These are phyloP conservation scores for Ceratocystis papillata DNA, from an alignment of 2,329 filamentous ascomycete genomes.

Conservation along the genomic window DNA sequence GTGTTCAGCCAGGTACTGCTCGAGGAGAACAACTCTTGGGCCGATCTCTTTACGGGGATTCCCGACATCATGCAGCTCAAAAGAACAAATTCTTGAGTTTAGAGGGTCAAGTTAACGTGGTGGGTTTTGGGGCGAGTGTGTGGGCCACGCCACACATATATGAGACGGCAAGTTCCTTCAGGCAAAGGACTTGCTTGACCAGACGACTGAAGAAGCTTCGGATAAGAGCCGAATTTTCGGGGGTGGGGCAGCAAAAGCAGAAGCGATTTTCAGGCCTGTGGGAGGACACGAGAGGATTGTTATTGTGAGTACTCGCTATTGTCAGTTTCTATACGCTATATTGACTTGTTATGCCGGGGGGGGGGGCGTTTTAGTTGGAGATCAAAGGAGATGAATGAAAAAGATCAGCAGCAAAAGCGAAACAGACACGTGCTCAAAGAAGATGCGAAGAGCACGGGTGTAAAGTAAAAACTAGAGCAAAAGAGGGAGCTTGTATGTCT, in stretches of 20 bases:
- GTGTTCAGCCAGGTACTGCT: background rate
- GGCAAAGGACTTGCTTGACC: background rate
- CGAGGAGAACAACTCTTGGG: constrained; percentile 6
- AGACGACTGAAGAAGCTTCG: background rate
- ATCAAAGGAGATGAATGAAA: background rate
- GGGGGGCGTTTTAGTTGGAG: background rate
- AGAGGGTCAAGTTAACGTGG: background rate
- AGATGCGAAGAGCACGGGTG: no score
- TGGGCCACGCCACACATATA: background rate
- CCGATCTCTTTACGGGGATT: constrained; percentile 16
- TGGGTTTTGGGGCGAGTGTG: background rate
- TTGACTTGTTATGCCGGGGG: background rate
- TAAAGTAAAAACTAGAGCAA: background rate
- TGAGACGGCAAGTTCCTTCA: background rate
- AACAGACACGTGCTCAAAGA: background rate
- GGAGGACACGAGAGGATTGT: background rate
- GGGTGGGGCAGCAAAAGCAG: background rate
- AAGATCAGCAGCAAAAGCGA: background rate
- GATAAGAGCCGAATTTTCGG: background rate
- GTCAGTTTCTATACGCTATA: no score
- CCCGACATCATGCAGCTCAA: constrained; percentile 9
- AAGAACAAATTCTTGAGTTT: background rate
- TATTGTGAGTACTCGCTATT: no score
- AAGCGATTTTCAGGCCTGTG: background rate
- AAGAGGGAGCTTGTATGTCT: background rate